Evolutionary conservation across 768 basidiomycete species (phyloP), one percentile per base, ranked within the genome.

Genomic region (Mrakia frigida): DNA sequence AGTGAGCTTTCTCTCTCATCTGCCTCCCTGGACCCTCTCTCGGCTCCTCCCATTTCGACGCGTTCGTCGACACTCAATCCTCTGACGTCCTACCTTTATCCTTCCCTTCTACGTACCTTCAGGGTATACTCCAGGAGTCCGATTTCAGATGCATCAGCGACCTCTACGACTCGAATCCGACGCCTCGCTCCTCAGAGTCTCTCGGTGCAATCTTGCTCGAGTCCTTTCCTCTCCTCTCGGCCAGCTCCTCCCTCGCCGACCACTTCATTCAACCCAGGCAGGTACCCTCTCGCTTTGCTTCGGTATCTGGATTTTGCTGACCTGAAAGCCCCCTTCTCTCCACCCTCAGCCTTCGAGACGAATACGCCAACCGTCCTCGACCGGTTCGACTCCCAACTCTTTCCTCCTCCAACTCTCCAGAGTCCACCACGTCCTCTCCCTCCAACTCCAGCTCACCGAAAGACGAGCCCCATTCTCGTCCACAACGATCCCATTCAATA

Each of bases 241-340:
- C 65, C 25, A 41, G 35, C 6, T 3, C 39, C 13, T 39, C 35
- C 23, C 37, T 68, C 25, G 23, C 35, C 65, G 65, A 68, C 65
- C 65, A 68, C 65, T 68, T 68, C 25, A 18, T 68, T 6, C 65
- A 68, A 25, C 65, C 65, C 7, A 68, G 65, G 56, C n/a, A n/a
- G n/a, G n/a, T n/a, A n/a, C n/a, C n/a, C n/a, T n/a, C n/a, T n/a
- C n/a, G n/a, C n/a, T n/a, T n/a, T n/a, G n/a, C n/a, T n/a, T n/a
- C n/a, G n/a, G n/a, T n/a, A n/a, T n/a, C n/a, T n/a, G n/a, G n/a
- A n/a, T n/a, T n/a, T n/a, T n/a, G n/a, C n/a, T n/a, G n/a, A n/a
- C n/a, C n/a, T n/a, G n/a, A n/a, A n/a, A n/a, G n/a, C 2, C 21
- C 16, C 2, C 16, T 53, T 18, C 52, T 5, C 18, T 53, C 5